Evolutionary conservation across 495 filamentous ascomycete species (phyloP), one percentile per base, ranked within the genome.

Genomic region (Annulohypoxylon bovei): DNA sequence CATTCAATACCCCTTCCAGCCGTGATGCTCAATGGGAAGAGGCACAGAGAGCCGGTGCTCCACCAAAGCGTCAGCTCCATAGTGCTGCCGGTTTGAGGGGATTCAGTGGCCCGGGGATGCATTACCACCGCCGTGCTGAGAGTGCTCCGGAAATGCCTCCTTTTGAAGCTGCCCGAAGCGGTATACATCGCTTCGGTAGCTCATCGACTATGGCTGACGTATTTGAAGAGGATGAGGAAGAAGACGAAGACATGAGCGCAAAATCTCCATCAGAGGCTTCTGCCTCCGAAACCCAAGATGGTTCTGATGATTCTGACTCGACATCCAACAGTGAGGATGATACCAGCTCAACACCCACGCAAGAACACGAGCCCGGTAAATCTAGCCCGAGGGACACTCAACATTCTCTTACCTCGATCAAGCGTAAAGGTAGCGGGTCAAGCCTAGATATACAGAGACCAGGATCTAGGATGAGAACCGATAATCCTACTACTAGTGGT

Each of bases 181-280:
- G 86, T 11, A 81, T 88, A 62, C 82, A 85, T 55, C 83, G 84
- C 40, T 84, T 88, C 52, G 88, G 83, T 49, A 90, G 85, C 75
- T 89, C 85, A 71, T 90, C 88, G 0, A 89, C 88, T 4, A 89
- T 93, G 85, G 91, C 90, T 18, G 95, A 98, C 78, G 95, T 97
- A 4, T 97, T 97, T 67, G 93, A 97, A 76, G 95, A 97, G 78
- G 95, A 99, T 57, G 95, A 97, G 69, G 94, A 96, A 68, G 92
- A 97, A 62, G 74, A 83, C 33, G 75, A 82, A 4, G 75, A 77
- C 28, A 56, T 52, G 4, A 77, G 69, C 12, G 73, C 75, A 23
- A 67, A 62, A 22, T 61, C 73, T 14, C 64, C 66, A 49, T 77
- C 75, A 12, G 75, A 77, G n/a, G 70, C 63, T 18, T 75, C 73